These are phyloP conservation scores for Gymnopus androsaceus DNA, from an alignment of 1,284 basidiomycete genomes.

Conservation along the genomic window DNA sequence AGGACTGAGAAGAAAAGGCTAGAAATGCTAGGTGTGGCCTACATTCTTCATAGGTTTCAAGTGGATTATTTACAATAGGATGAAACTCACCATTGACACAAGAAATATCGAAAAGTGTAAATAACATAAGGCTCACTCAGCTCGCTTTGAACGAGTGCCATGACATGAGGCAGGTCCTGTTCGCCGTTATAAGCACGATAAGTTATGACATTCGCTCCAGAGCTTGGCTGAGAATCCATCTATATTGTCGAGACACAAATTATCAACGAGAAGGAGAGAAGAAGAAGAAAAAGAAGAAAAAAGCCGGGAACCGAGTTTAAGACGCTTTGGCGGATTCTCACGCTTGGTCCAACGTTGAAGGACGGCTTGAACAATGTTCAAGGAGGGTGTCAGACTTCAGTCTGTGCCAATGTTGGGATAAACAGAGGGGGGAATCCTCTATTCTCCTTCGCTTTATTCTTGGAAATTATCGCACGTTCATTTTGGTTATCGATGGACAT, in stretches of 20 bases:
- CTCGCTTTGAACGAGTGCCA: constrained; percentile 87
- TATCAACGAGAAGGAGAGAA: not conserved
- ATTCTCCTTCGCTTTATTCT: too few species aligned
- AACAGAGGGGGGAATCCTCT: too few species aligned
- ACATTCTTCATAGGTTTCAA: constrained; percentile 6
- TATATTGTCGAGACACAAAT: not conserved
- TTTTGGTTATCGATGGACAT: not conserved
- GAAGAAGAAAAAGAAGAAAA: not conserved
- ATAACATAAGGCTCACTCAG: constrained; percentile 95
- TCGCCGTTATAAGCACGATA: constrained; percentile 79
- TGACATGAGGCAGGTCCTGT: constrained; percentile 77
- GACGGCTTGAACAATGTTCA: too few species aligned
- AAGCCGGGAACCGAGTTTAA: not conserved
- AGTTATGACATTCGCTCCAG: constrained; percentile 48
- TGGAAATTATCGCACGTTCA: not conserved
- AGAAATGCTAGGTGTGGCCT: constrained; percentile 38
- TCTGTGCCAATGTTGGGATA: too few species aligned
- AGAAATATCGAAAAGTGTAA: constrained; percentile 92
- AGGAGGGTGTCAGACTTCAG: too few species aligned
- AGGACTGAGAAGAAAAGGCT: constrained; percentile 27
- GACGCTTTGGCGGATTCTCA: not conserved
- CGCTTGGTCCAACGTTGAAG: not conserved
- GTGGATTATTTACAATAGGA: constrained; percentile 30
- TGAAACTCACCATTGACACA: constrained; percentile 82
- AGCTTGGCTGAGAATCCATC: not conserved